Conservation (phyloP, 202 grass and related monocot genomes). For the Saccharum hybrid region DNA sequence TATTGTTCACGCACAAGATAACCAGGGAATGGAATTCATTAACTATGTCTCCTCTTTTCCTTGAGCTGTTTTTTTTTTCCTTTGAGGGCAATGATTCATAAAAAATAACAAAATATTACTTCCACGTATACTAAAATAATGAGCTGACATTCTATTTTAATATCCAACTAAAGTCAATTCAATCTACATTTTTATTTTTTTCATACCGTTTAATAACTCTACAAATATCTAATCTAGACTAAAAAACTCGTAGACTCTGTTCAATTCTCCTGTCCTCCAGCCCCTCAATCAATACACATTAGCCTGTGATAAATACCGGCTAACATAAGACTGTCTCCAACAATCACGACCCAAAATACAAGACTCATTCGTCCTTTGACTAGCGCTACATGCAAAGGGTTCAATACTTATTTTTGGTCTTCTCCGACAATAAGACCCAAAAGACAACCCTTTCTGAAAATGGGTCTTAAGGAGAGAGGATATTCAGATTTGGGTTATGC, state of each 20-base stretch:
- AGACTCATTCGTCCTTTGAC: no score
- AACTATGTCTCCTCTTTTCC: neutral
- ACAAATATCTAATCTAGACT: constrained; percentile 2
- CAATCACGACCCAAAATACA: no score
- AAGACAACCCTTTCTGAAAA: no score
- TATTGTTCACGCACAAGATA: neutral
- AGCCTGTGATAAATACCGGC: neutral
- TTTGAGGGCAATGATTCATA: neutral
- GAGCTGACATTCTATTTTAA: neutral
- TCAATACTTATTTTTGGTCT: no score
- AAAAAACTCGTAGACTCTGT: neutral
- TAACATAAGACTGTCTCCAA: neutral
- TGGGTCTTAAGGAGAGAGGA: no score
- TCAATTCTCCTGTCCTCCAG: neutral
- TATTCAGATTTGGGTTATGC: no score
- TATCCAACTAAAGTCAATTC: constrained; percentile 5
- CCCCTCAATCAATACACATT: constrained; percentile 10
- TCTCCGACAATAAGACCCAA: no score
- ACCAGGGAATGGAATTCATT: neutral
- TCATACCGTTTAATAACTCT: constrained; percentile 1
- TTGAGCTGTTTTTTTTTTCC: neutral
- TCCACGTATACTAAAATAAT: neutral
- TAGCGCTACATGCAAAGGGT: no score
- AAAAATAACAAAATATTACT: neutral
- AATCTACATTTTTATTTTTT: neutral